phyloP scores from a whole-genome alignment of 2,329 filamentous ascomycete genomes.

The Trichoderma sp. region DNA sequence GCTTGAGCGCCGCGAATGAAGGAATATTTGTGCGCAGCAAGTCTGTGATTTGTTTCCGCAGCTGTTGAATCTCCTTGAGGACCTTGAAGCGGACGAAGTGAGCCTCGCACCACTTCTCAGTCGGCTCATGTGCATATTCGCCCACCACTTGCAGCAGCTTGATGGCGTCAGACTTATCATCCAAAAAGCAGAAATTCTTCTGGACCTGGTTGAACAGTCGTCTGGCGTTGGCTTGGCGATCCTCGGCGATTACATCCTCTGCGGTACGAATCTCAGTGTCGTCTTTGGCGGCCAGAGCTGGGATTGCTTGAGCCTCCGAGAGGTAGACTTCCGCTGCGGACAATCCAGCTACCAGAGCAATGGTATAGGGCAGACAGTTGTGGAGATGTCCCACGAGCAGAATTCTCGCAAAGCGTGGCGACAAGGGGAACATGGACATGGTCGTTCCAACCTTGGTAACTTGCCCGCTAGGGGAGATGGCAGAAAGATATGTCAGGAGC shows the following conservation, averaged over 20 bases:
- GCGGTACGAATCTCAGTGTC: slow-evolving; percentile 59
- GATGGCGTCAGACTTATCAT: slow-evolving; percentile 82
- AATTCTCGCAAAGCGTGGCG: slow-evolving; percentile 88
- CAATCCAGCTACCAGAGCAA: slow-evolving; percentile 84
- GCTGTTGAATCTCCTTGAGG: slow-evolving; percentile 80
- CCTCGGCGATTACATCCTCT: slow-evolving; percentile 71
- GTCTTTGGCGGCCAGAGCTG: slow-evolving; percentile 52
- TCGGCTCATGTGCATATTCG: slow-evolving; percentile 75
- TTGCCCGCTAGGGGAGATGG: slow-evolving; percentile 69
- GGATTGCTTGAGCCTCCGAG: slow-evolving; percentile 74
- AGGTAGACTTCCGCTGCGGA: slow-evolving; percentile 89
- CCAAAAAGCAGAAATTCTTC: slow-evolving; percentile 75
- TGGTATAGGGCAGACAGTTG: slow-evolving; percentile 79
- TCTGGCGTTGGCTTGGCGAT: slow-evolving; percentile 64
- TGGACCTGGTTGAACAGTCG: slow-evolving; percentile 69
- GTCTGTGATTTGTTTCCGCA: slow-evolving; percentile 79
- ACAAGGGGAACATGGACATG: slow-evolving; percentile 86
- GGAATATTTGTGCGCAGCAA: slow-evolving; percentile 77
- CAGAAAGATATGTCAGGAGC: slow-evolving; percentile 81
- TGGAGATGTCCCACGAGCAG: slow-evolving; percentile 84
- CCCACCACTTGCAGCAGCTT: slow-evolving; percentile 88
- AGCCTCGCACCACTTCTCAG: slow-evolving; percentile 73
- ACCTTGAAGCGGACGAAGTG: slow-evolving; percentile 88
- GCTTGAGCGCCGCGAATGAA: slow-evolving; percentile 59
- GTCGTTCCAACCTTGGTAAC: slow-evolving; percentile 79